phyloP scores from a whole-genome alignment of 352 stramenopile genomes.

The Halophytophthora polymorphica region DNA sequence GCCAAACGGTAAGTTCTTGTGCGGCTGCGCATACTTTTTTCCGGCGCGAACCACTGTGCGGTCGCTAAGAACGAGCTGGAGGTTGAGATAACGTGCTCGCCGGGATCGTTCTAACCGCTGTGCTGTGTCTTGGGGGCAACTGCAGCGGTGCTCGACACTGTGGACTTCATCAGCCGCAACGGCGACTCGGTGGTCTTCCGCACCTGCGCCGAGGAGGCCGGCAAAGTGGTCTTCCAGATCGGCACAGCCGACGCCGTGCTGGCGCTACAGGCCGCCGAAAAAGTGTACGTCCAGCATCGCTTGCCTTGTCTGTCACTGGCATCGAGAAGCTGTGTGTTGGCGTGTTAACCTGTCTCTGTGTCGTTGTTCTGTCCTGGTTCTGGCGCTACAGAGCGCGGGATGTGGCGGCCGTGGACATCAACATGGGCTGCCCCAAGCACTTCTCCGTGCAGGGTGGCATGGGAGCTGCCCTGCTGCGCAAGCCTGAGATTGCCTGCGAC shows the following conservation, averaged over 20 bases:
- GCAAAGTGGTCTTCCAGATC: constrained; percentile 89
- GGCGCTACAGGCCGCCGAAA: constrained; percentile 71
- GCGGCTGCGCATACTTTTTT: background rate
- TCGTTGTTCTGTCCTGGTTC: background rate
- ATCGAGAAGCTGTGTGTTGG: background rate
- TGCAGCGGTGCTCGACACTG: constrained; percentile 65
- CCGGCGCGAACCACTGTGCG: constrained; percentile 1
- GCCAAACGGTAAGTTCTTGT: constrained; percentile 56
- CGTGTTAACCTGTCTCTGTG: background rate
- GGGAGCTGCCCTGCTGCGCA: constrained; percentile 88
- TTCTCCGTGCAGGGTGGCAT: constrained; percentile 92
- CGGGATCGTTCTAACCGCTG: background rate
- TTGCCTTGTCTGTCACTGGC: background rate
- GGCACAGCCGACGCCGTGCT: constrained; percentile 76
- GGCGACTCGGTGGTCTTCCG: constrained; percentile 84
- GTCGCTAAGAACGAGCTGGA: background rate
- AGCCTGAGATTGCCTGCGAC: constrained; percentile 84
- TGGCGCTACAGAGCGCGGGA: constrained; percentile 53
- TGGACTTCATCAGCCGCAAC: constrained; percentile 91
- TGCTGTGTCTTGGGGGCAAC: background rate
- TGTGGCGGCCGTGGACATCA: constrained; percentile 91
- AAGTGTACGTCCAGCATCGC: constrained; percentile 49
- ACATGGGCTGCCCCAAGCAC: constrained; percentile 95
- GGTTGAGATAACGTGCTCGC: background rate
- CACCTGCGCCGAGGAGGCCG: constrained; percentile 79